These are phyloP conservation scores for Echeveria elegans DNA, from an alignment of 164 flowering plant species.

Conservation along the genomic window DNA sequence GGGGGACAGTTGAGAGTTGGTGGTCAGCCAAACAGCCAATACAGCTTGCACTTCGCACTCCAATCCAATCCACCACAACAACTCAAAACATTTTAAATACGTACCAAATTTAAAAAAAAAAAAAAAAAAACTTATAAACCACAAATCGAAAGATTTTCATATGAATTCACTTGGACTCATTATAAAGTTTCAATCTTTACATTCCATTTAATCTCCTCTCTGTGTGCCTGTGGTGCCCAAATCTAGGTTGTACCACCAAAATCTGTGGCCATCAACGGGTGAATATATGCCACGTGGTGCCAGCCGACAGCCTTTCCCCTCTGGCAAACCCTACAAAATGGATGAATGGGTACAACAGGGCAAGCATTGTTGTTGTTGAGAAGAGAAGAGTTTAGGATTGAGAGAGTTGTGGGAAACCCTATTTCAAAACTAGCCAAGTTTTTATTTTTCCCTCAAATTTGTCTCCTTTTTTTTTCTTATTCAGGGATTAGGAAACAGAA, in stretches of 20 bases:
- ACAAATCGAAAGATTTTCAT: not conserved
- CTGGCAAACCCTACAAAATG: constrained; percentile 4
- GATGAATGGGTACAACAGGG: not conserved
- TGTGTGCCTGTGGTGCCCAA: constrained; percentile 3
- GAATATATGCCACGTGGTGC: not conserved
- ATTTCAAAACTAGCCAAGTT: not conserved
- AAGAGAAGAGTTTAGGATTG: not conserved
- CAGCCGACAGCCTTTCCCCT: not conserved
- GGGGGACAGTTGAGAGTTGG: not conserved
- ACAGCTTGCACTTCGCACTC: not conserved
- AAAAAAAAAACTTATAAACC: too few species aligned
- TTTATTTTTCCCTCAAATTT: constrained; percentile 6
- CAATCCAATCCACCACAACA: too few species aligned
- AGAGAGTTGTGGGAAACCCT: constrained; percentile 8
- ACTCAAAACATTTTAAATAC: too few species aligned
- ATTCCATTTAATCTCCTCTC: not conserved
- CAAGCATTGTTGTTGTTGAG: not conserved
- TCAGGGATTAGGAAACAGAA: too few species aligned
- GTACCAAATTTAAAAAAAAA: not conserved
- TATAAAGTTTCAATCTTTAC: constrained; percentile 2
- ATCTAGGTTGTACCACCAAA: constrained; percentile 1
- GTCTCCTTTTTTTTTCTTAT: not conserved
- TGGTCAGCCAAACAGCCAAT: not conserved
- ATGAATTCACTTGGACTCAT: not conserved
- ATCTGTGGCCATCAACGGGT: not conserved